phyloP scores from a whole-genome alignment of 2,329 filamentous ascomycete genomes.

The Cladobotryum protrusum region DNA sequence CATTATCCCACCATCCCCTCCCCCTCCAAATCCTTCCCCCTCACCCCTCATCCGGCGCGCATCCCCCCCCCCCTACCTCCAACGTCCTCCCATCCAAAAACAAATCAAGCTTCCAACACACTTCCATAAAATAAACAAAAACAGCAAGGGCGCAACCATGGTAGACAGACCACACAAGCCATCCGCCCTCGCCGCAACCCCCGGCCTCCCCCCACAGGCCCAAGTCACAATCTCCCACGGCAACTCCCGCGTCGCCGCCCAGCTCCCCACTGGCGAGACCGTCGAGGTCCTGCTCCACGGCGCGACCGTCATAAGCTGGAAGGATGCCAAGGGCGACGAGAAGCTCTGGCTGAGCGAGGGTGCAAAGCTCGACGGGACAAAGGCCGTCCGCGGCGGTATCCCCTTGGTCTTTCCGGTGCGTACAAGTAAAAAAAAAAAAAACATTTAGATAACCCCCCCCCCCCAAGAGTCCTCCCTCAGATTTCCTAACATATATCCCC shows the following conservation, averaged over 20 bases:
- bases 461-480: too few relatives aligned
- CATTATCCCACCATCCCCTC: too few relatives aligned
- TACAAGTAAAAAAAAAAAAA: too few relatives aligned
- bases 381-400: constrained; percentile 85
- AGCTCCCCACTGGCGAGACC: constrained; percentile 78
- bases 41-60: too few relatives aligned
- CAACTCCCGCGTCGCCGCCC: constrained; percentile 68
- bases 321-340: constrained; percentile 69
- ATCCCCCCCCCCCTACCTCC: too few relatives aligned
- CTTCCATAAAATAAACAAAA: background rate
- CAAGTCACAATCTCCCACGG: constrained; percentile 68
- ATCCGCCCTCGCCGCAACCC: constrained; percentile 66
- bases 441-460: too few relatives aligned
- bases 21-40: too few relatives aligned
- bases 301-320: constrained; percentile 91
- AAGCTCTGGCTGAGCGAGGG: constrained; percentile 80
- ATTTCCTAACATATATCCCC: constrained; percentile 15
- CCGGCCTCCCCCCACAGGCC: constrained; percentile 66
- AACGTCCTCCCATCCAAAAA: too few relatives aligned
- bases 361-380: constrained; percentile 76
- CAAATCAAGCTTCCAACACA: too few relatives aligned
- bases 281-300: constrained; percentile 84
- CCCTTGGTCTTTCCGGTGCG: constrained; percentile 87
- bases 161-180: constrained; percentile 85
- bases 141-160: too few relatives aligned